phyloP scores from a whole-genome alignment of 441 rosid species.

The Erysimum cheiri region DNA sequence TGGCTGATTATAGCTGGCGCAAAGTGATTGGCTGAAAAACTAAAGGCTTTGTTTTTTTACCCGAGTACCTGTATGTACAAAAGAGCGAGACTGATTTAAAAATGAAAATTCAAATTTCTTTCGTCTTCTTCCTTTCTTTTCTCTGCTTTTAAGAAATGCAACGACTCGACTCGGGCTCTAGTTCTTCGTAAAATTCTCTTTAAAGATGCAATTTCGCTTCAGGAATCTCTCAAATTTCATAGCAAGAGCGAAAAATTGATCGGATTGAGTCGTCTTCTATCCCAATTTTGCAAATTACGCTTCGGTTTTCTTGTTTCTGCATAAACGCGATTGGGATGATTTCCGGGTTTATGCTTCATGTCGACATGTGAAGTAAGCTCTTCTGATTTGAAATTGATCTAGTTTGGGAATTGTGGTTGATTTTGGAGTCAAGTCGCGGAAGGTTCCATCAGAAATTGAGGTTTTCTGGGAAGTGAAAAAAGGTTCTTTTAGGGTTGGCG shows the following conservation, averaged over 20 bases:
- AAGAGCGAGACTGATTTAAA: background rate
- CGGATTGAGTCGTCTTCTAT: background rate
- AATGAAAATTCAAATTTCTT: background rate
- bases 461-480: no score
- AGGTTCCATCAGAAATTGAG: no score
- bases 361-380: no score
- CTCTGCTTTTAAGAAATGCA: background rate
- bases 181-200: background rate
- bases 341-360: background rate
- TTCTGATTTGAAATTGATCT: no score
- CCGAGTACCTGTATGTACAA: no score
- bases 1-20: background rate
- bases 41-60: background rate
- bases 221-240: background rate
- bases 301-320: constrained; percentile 3
- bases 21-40: background rate
- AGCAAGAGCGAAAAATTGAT: background rate
- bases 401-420: no score
- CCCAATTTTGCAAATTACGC: background rate
- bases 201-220: background rate
- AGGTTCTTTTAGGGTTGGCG: background rate
- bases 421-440: no score
- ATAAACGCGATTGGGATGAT: background rate
- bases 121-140: background rate
- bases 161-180: background rate